A percentile compares a stretch with the other conserved stretches of the same genome.
These are phyloP conservation scores for Aphanomyces astaci DNA, from an alignment of 352 stramenopile species.

Conservation along the genomic window DNA sequence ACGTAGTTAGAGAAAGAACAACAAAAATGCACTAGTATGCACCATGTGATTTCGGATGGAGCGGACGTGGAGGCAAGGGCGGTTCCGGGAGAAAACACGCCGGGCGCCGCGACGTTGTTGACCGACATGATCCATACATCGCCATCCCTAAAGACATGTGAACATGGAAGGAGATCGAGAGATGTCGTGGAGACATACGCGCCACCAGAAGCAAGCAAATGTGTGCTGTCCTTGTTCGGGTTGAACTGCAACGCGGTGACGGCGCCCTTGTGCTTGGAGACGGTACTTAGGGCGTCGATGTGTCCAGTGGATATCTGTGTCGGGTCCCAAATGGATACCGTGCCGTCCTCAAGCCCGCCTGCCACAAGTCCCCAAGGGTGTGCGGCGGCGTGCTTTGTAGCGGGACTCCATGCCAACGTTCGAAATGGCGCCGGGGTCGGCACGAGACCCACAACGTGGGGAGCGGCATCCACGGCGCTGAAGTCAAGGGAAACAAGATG, in stretches of 20 bases:
- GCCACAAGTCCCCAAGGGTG: conserved; percentile 89
- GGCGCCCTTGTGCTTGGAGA: conserved; percentile 78
- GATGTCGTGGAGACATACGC: conserved; percentile 24
- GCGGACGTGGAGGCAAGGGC: conserved; percentile 35
- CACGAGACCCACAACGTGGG: conserved; percentile 73
- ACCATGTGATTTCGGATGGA: conserved; percentile 76
- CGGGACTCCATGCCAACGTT: conserved; percentile 87
- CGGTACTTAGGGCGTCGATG: conserved; percentile 49
- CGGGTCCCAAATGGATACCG: conserved; percentile 89
- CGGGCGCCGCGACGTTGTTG: conserved; percentile 81
- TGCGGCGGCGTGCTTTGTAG: conserved; percentile 60
- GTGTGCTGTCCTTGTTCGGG: conserved; percentile 84
- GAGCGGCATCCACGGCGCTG: conserved; percentile 73
- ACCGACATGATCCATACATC: conserved; percentile 94
- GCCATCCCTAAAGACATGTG: conserved; percentile 53
- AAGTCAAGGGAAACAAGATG: conserved; percentile 89
- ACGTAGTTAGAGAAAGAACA: background rate
- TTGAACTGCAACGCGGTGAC: conserved; percentile 95
- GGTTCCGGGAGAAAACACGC: conserved; percentile 85
- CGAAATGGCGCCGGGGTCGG: conserved; percentile 90
- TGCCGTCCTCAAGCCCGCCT: conserved; percentile 95
- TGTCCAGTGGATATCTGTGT: conserved; percentile 31
- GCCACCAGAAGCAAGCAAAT: conserved; percentile 90
- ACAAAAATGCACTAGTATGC: no score
- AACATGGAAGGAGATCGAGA: background rate